Conservation (phyloP, 495 filamentous ascomycete species). For the Tuber melanosporum region DNA sequence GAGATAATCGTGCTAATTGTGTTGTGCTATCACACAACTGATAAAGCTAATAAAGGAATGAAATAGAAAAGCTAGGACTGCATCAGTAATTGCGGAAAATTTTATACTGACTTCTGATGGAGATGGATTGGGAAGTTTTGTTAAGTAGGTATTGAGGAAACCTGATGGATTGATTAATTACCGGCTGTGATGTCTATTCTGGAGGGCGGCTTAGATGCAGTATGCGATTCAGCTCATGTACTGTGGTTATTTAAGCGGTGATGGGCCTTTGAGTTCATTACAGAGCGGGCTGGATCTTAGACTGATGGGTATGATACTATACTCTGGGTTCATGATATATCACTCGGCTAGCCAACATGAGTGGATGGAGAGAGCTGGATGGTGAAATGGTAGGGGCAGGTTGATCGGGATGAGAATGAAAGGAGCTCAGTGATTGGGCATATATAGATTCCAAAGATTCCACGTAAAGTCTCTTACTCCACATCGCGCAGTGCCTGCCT, state of each 20-base stretch:
- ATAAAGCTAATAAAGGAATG: not conserved
- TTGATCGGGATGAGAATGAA: not conserved
- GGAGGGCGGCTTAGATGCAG: not conserved
- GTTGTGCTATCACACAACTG: not conserved
- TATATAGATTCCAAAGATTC: not conserved
- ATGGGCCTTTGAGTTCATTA: not conserved
- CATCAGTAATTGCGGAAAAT: not conserved
- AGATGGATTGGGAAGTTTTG: not conserved
- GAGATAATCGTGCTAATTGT: not conserved
- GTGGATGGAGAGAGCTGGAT: not conserved
- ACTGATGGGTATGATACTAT: not conserved
- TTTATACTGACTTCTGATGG: not conserved
- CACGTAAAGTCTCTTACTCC: not conserved
- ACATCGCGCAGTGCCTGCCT: not conserved
- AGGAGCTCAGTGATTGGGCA: not conserved
- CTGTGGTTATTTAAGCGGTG: not conserved
- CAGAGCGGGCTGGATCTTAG: not conserved
- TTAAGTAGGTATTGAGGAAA: not conserved
- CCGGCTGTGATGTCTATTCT: not conserved
- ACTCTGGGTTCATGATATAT: not conserved
- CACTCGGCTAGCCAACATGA: not conserved
- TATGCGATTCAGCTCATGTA: not conserved
- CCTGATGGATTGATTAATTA: not conserved
- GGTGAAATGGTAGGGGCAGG: not conserved
- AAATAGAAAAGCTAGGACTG: not conserved